Evolutionary conservation across 352 stramenopile species (phyloP).

Genomic region (Phytopythium montanum): DNA sequence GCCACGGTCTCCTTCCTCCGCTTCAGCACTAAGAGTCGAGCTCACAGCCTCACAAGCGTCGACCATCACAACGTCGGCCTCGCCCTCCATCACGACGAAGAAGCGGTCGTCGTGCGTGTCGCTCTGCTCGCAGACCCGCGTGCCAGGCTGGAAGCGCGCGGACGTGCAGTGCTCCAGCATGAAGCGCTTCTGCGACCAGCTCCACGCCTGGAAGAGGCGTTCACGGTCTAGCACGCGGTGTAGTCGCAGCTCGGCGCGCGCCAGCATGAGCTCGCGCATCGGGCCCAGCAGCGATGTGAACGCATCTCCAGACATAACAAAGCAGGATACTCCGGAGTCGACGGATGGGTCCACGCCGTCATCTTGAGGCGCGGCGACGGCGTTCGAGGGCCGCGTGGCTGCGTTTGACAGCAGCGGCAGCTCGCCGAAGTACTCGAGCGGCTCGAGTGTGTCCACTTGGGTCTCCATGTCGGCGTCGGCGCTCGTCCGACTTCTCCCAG

Average conservation of each 20-base stretch:
- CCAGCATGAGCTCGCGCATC: conserved; percentile 55
- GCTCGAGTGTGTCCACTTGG: conserved; percentile 45
- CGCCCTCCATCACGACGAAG: conserved; percentile 64
- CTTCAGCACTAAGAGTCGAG: background rate
- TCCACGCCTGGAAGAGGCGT: conserved; percentile 57
- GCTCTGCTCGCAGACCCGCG: conserved; percentile 47
- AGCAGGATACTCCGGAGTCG: conserved; percentile 30
- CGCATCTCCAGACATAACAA: conserved; percentile 34
- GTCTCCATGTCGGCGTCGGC: conserved; percentile 40
- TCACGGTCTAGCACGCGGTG: conserved; percentile 60
- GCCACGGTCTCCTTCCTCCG: background rate
- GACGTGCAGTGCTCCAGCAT: conserved; percentile 52
- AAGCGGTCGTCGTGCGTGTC: conserved; percentile 60
- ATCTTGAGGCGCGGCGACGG: conserved; percentile 27
- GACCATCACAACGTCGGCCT: conserved; percentile 49
- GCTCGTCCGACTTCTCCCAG: conserved; percentile 8
- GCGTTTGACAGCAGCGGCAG: conserved; percentile 36
- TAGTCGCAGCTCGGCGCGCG: conserved; percentile 45
- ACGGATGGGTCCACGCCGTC: too few species aligned
- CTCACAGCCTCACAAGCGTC: conserved; percentile 15
- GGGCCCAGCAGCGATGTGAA: conserved; percentile 41
- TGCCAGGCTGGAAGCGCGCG: conserved; percentile 36
- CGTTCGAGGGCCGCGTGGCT: conserved; percentile 34
- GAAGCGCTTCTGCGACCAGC: conserved; percentile 28
- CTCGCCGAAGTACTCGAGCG: conserved; percentile 70